phyloP scores from a whole-genome alignment of 139 green algal genomes.

The Chlamydomonas eustigma region DNA sequence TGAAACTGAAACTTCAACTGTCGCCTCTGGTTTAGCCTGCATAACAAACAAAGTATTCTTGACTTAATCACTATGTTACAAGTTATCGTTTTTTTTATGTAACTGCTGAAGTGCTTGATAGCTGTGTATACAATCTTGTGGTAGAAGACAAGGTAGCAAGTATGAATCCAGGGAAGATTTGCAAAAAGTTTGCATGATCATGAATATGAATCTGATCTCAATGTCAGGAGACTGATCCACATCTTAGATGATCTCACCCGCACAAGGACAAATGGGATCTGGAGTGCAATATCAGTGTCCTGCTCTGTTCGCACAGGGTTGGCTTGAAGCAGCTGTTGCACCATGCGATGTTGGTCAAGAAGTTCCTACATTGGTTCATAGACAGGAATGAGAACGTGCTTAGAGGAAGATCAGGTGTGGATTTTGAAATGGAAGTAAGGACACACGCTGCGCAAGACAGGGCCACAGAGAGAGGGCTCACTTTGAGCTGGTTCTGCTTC shows the following conservation, averaged over 20 bases:
- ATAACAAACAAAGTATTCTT: background rate
- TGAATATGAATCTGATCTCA: no score
- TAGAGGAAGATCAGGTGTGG: no score
- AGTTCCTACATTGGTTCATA: background rate
- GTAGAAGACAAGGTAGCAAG: no score
- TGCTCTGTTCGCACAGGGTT: background rate
- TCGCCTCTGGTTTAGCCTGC: slow-evolving; percentile 4
- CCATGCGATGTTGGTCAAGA: slow-evolving; percentile 9
- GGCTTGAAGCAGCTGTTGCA: slow-evolving; percentile 5
- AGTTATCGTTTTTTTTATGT: no score
- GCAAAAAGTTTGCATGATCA: no score
- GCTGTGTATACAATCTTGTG: no score
- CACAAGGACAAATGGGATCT: slow-evolving; percentile 15
- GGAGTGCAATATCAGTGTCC: slow-evolving; percentile 2
- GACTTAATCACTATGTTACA: no score
- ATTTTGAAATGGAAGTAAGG: no score
- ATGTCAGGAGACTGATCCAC: no score
- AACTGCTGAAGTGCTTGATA: no score
- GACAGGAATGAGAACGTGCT: background rate
- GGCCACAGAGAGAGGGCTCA: background rate
- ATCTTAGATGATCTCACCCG: background rate
- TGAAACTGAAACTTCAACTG: slow-evolving; percentile 11
- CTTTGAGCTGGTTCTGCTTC: slow-evolving; percentile 6
- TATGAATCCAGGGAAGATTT: no score
- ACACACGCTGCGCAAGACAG: no score